Percentiles rank a stretch among this genome's conserved stretches.
These are phyloP conservation scores for Linaria vulgaris DNA, from an alignment of 257 asterid species.

Conservation along the genomic window DNA sequence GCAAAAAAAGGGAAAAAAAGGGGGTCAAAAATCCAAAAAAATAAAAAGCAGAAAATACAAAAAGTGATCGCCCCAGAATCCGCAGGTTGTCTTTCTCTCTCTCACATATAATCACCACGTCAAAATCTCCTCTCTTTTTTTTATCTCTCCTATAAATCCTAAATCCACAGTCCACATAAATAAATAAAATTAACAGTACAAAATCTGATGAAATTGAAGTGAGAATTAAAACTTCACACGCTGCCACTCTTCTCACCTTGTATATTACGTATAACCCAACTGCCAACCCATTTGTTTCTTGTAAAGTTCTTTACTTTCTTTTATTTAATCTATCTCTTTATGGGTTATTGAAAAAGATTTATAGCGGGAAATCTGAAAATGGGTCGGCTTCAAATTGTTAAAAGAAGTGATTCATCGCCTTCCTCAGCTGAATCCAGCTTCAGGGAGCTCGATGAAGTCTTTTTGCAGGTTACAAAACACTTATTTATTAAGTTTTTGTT, in stretches of 20 bases:
- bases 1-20: conserved; percentile 5
- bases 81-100: conserved; percentile 32
- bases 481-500: background rate
- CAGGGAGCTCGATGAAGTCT: conserved; percentile 78
- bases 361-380: conserved; percentile 45
- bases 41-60: conserved; percentile 25
- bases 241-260: conserved; percentile 38
- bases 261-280: too few species aligned
- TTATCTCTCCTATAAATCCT: background rate
- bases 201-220: conserved; percentile 1
- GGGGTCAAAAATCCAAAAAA: background rate
- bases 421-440: conserved; percentile 68
- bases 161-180: conserved; percentile 1
- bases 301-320: conserved; percentile 10
- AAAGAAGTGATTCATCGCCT: conserved; percentile 39
- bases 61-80: conserved; percentile 32
- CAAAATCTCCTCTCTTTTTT: too few species aligned
- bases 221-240: conserved; percentile 32
- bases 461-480: conserved; percentile 61
- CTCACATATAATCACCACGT: background rate
- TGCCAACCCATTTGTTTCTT: background rate
- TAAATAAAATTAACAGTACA: background rate
- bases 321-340: background rate
- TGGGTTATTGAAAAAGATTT: conserved; percentile 22
- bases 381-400: conserved; percentile 31